Evolutionary conservation across 176 grass and related monocot species (phyloP).

Genomic region (Eremochloa ophiuroides): DNA sequence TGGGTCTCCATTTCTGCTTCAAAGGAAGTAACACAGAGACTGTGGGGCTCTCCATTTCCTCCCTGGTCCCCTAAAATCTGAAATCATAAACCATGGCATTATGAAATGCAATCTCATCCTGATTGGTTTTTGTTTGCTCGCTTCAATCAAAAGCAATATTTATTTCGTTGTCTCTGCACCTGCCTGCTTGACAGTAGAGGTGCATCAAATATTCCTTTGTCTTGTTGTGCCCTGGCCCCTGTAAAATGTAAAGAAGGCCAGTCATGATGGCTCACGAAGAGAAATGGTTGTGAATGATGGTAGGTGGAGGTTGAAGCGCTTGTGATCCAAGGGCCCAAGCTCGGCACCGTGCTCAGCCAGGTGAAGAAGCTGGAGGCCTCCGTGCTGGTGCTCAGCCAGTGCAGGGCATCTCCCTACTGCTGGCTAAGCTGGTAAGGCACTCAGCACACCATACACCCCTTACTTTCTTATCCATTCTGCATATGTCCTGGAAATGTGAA

Average conservation of each 20-base stretch:
- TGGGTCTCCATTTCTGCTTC: neutral
- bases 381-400: slow-evolving; percentile 67
- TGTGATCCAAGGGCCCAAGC: slow-evolving; percentile 73
- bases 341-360: slow-evolving; percentile 67
- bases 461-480: neutral
- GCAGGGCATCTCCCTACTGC: slow-evolving; percentile 49
- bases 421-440: slow-evolving; percentile 55
- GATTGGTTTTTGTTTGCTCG: neutral
- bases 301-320: slow-evolving; percentile 84
- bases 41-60: neutral
- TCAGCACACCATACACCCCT: neutral
- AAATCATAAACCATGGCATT: slow-evolving; percentile 3
- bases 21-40: slow-evolving; percentile 5
- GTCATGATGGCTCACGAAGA: neutral
- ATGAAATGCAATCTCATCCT: neutral
- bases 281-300: slow-evolving; percentile 34
- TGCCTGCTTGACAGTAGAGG: slow-evolving; percentile 20
- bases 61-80: slow-evolving; percentile 6
- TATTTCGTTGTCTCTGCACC: slow-evolving; percentile 5
- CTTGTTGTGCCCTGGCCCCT: slow-evolving; percentile 18
- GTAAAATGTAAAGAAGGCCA: neutral
- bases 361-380: slow-evolving; percentile 84
- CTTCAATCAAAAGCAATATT: slow-evolving; percentile 29
- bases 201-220: slow-evolving; percentile 29
- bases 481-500: slow-evolving; percentile 9